Evolutionary conservation across 225 moss, liverwort and hornwort genomes (phyloP).

Genomic region (Bryoerythrophyllum caledonicum): DNA sequence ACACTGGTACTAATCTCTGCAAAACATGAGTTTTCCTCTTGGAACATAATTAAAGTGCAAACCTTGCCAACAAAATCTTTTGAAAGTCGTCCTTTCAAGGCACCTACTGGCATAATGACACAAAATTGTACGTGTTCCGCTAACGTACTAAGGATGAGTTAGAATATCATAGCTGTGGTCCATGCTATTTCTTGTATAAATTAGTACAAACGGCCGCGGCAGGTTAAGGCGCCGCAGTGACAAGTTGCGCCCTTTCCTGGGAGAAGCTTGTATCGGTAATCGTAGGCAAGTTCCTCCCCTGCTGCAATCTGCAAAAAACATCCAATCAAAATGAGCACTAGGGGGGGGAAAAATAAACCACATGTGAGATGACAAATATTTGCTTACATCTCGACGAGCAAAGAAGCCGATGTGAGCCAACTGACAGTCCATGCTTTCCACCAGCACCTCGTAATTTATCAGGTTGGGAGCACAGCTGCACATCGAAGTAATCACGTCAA

Average conservation of each 20-base stretch:
- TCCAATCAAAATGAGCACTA: background rate
- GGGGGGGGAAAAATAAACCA: background rate
- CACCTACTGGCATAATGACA: constrained; percentile 15
- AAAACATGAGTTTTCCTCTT: constrained; percentile 2
- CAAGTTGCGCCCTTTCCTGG: constrained; percentile 79
- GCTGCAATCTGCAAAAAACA: constrained; percentile 54
- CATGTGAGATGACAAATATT: background rate
- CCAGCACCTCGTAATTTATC: constrained; percentile 75
- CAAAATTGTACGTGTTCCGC: constrained; percentile 34
- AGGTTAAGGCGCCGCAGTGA: constrained; percentile 66
- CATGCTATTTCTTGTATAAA: background rate
- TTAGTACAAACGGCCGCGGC: constrained; percentile 74
- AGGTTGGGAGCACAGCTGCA: constrained; percentile 84
- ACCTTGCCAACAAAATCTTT: constrained; percentile 11
- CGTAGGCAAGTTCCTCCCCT: constrained; percentile 87
- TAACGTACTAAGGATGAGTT: constrained; percentile 19
- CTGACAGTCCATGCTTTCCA: constrained; percentile 90
- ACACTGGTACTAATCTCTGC: background rate
- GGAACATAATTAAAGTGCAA: constrained; percentile 19
- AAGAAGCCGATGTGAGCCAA: constrained; percentile 91
- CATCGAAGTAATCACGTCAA: constrained; percentile 2
- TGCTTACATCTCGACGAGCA: constrained; percentile 77
- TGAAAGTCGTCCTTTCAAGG: background rate
- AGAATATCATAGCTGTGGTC: background rate
- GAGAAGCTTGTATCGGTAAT: constrained; percentile 85